phyloP scores from a whole-genome alignment of 768 basidiomycete species.

The Boletus eberwhitei region DNA sequence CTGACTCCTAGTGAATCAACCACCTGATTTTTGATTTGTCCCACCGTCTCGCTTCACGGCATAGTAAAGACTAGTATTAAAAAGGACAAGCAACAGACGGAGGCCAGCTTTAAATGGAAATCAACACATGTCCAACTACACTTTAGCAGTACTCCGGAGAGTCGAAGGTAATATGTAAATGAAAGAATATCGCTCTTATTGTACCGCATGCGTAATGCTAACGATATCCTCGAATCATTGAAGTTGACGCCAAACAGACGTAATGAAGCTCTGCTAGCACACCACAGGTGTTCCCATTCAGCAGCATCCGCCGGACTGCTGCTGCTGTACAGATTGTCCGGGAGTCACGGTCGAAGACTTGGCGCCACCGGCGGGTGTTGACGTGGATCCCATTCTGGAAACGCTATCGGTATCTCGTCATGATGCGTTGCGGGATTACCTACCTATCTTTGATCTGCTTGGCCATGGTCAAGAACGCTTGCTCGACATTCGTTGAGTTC shows the following conservation, averaged over 20 bases:
- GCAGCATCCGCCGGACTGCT: slow-evolving; percentile 75
- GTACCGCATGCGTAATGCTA: slow-evolving; percentile 28
- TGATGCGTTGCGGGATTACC: slow-evolving; percentile 12
- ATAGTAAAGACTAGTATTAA: slow-evolving; percentile 18
- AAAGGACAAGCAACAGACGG: slow-evolving; percentile 22
- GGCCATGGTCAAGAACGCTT: slow-evolving; percentile 98
- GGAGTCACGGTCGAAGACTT: slow-evolving; percentile 84
- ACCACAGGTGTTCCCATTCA: slow-evolving; percentile 38
- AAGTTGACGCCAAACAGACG: slow-evolving; percentile 15
- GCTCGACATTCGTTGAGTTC: slow-evolving; percentile 97
- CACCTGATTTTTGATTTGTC: too few species aligned
- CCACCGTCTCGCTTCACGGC: neutral
- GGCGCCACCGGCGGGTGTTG: slow-evolving; percentile 67
- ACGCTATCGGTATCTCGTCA: neutral
- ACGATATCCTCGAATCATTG: slow-evolving; percentile 25
- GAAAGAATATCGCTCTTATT: slow-evolving; percentile 32
- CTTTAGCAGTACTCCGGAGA: slow-evolving; percentile 25
- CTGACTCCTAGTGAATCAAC: too few species aligned
- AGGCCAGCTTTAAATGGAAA: slow-evolving; percentile 26
- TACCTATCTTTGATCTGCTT: slow-evolving; percentile 94
- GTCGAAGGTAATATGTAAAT: slow-evolving; percentile 31
- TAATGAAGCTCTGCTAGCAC: slow-evolving; percentile 16
- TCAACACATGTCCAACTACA: slow-evolving; percentile 26
- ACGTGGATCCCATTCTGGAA: slow-evolving; percentile 78
- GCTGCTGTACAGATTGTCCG: slow-evolving; percentile 79